phyloP scores from a whole-genome alignment of 495 filamentous ascomycete species.

The Hypomontagnella submonticulosa region DNA sequence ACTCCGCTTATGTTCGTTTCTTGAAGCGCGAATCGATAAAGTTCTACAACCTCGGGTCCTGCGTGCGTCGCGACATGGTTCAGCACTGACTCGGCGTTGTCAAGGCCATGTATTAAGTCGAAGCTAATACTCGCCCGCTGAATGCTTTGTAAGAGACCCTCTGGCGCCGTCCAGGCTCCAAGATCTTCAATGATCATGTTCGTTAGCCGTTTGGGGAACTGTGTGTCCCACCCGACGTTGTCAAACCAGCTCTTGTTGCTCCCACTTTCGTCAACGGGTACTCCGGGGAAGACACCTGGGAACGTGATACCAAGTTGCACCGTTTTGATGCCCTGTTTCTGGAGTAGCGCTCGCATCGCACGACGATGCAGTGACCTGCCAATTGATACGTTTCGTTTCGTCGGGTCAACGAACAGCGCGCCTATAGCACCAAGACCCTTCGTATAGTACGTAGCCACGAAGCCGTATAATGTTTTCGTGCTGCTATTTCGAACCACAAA shows the following conservation, averaged over 20 bases:
- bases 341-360: constrained; percentile 74
- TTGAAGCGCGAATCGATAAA: constrained; percentile 80
- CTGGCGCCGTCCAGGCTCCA: constrained; percentile 76
- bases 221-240: constrained; percentile 59
- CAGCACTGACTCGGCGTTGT: constrained; percentile 78
- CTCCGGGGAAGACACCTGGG: constrained; percentile 81
- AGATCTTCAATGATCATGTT: constrained; percentile 74
- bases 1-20: constrained; percentile 80
- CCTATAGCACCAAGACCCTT: constrained; percentile 80
- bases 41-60: constrained; percentile 82
- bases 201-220: constrained; percentile 64
- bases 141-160: constrained; percentile 75
- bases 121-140: constrained; percentile 74
- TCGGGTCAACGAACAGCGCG: constrained; percentile 83
- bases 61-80: constrained; percentile 79
- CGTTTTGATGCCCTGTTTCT: constrained; percentile 72
- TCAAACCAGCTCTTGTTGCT: constrained; percentile 67
- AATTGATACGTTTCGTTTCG: constrained; percentile 84
- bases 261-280: constrained; percentile 67
- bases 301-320: constrained; percentile 83
- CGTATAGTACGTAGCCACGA: constrained; percentile 86
- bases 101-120: constrained; percentile 83
- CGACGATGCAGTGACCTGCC: constrained; percentile 85
- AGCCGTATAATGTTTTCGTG: constrained; percentile 87
- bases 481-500: constrained; percentile 93